Percentiles rank a stretch among this genome's conserved stretches.
phyloP scores from a whole-genome alignment of 164 flowering plant genomes.

The Dillenia suffruticosa region DNA sequence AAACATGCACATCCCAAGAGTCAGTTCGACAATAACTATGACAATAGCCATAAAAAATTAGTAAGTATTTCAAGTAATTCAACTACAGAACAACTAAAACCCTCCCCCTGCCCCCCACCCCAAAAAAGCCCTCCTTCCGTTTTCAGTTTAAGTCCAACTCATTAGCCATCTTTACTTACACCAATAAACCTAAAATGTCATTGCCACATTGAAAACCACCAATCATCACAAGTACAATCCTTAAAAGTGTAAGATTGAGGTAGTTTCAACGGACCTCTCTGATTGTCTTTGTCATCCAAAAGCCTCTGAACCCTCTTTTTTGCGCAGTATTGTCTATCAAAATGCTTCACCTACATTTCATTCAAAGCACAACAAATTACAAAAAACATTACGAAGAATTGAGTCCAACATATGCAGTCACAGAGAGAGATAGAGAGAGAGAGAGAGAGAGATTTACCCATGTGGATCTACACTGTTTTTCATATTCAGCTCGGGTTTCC shows the following conservation, averaged over 20 bases:
- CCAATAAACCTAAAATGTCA: background rate
- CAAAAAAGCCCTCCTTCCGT: too few relatives aligned
- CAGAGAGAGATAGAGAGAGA: background rate
- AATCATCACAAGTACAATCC: constrained; percentile 2
- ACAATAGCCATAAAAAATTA: background rate
- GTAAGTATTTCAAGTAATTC: background rate
- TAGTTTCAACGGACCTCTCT: constrained; percentile 83
- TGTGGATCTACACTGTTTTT: constrained; percentile 58
- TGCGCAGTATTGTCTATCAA: constrained; percentile 69
- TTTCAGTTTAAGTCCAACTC: background rate
- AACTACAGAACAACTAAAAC: background rate
- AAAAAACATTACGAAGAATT: background rate
- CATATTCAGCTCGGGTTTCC: constrained; percentile 46
- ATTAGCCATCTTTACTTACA: background rate
- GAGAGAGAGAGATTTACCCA: constrained; percentile 49
- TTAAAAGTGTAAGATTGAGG: constrained; percentile 78
- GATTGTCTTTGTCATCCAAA: constrained; percentile 59
- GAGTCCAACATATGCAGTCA: too few relatives aligned
- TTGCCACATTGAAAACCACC: background rate
- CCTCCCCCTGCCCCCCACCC: too few relatives aligned
- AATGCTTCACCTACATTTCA: constrained; percentile 81
- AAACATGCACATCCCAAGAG: background rate
- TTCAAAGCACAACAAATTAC: background rate
- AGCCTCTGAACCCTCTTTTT: constrained; percentile 74
- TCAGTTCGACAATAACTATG: too few relatives aligned